Conservation (phyloP, 2,329 filamentous ascomycete species). For the Ascocoryne sarcoides region DNA sequence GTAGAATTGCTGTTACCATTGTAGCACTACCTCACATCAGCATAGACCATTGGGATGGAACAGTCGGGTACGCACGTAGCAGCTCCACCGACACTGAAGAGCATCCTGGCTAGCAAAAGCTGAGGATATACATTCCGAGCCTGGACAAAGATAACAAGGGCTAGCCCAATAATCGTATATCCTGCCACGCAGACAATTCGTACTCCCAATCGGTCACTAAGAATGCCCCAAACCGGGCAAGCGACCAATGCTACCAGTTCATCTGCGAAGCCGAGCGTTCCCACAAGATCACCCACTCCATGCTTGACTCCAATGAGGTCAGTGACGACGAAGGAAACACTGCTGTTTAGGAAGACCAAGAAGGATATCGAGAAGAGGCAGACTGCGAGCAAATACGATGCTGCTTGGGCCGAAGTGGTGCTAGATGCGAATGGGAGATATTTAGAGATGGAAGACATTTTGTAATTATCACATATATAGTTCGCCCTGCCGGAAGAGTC, state of each 20-base stretch:
- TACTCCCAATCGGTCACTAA: conserved; percentile 56
- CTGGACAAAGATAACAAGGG: conserved; percentile 75
- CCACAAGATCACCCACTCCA: conserved; percentile 70
- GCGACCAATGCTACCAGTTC: conserved; percentile 74
- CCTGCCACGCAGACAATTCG: conserved; percentile 65
- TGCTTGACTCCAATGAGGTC: conserved; percentile 68
- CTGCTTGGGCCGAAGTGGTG: conserved; percentile 53
- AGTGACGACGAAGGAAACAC: conserved; percentile 76
- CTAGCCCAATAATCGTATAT: conserved; percentile 71
- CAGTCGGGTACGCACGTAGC: conserved; percentile 51
- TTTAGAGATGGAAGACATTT: conserved; percentile 17
- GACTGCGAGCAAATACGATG: conserved; percentile 72
- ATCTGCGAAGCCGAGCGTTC: conserved; percentile 77
- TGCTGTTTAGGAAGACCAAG: conserved; percentile 82
- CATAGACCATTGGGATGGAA: neutral
- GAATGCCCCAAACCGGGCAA: conserved; percentile 70
- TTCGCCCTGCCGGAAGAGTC: neutral
- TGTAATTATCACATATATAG: neutral
- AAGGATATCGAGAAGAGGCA: conserved; percentile 83
- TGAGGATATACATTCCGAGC: conserved; percentile 82
- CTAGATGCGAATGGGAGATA: conserved; percentile 46
- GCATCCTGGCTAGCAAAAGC: conserved; percentile 70
- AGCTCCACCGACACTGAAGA: conserved; percentile 89
- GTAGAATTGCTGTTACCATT: conserved; percentile 94
- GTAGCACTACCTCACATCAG: conserved; percentile 49